These are phyloP conservation scores for Linum usitatissimum DNA, from an alignment of 345 rosid species.

Conservation along the genomic window DNA sequence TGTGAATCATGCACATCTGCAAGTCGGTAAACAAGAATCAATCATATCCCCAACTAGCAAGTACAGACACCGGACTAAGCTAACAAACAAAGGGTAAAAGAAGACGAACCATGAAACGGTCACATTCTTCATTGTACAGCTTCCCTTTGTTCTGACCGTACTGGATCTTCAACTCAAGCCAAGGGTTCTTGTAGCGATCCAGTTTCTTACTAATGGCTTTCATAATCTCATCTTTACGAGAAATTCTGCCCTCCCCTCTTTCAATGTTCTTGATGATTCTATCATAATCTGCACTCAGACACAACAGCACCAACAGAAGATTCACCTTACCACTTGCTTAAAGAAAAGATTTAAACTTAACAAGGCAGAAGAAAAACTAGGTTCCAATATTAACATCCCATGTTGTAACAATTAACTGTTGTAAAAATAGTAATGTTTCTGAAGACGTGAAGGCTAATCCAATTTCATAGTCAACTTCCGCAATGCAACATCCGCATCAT, in stretches of 20 bases:
- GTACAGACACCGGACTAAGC: not conserved
- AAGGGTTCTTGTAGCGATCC: conserved; percentile 96
- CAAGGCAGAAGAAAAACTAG: not conserved
- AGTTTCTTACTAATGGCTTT: conserved; percentile 94
- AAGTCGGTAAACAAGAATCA: not conserved
- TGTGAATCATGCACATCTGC: conserved; percentile 97
- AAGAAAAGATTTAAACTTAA: too few relatives aligned
- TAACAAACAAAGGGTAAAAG: not conserved
- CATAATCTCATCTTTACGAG: conserved; percentile 97
- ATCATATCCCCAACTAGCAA: not conserved
- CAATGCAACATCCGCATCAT: too few relatives aligned
- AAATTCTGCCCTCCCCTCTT: conserved; percentile 90
- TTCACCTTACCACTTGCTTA: not conserved
- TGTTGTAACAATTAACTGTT: too few relatives aligned
- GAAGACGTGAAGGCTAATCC: too few relatives aligned
- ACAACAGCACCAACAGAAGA: conserved; percentile 1
- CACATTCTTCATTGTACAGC: conserved; percentile 94
- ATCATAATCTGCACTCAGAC: conserved; percentile 53
- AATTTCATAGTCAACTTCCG: too few relatives aligned
- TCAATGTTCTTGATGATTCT: conserved; percentile 96
- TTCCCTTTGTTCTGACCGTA: conserved; percentile 99
- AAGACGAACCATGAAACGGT: conserved; percentile 64
- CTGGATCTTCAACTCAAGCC: conserved; percentile 96
- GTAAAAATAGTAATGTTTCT: too few relatives aligned
- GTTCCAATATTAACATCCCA: too few relatives aligned